Conservation (phyloP, 139 green algal genomes). For the Trebouxia sp. region DNA sequence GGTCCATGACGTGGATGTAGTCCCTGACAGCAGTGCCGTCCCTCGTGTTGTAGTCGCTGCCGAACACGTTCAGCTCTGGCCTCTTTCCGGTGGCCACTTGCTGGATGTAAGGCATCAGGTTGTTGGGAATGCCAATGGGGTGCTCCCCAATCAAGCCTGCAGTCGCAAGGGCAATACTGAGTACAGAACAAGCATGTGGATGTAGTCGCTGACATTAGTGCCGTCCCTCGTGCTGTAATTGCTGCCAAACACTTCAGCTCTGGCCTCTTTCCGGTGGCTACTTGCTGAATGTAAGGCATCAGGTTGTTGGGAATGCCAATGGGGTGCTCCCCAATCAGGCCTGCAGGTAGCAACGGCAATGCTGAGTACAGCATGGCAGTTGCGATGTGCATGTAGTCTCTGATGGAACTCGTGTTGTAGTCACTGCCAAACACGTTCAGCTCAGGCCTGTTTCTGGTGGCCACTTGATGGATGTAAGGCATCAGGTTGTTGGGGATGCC, state of each 20-base stretch:
- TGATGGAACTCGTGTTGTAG: slow-evolving; percentile 87
- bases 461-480: slow-evolving; percentile 98
- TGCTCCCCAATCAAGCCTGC: slow-evolving; percentile 91
- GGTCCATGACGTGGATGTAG: slow-evolving; percentile 99
- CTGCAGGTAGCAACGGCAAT: background rate
- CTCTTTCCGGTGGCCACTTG: slow-evolving; percentile 91
- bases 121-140: slow-evolving; percentile 96
- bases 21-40: slow-evolving; percentile 91
- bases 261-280: slow-evolving; percentile 84
- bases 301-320: slow-evolving; percentile 98
- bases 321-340: slow-evolving; percentile 79
- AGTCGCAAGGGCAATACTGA: no score
- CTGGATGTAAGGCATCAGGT: slow-evolving; percentile 99
- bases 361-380: no score
- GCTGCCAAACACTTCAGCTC: slow-evolving; percentile 91
- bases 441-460: slow-evolving; percentile 78
- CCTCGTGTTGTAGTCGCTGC: slow-evolving; percentile 90
- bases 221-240: slow-evolving; percentile 94
- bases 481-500: slow-evolving; percentile 99
- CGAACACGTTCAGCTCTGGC: slow-evolving; percentile 89
- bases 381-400: slow-evolving; percentile 99
- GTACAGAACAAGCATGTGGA: no score
- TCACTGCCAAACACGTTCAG: slow-evolving; percentile 94
- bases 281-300: slow-evolving; percentile 98
- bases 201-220: slow-evolving; percentile 96